phyloP scores from a whole-genome alignment of 106 monocot genomes.

The Phalaenopsis equestris region DNA sequence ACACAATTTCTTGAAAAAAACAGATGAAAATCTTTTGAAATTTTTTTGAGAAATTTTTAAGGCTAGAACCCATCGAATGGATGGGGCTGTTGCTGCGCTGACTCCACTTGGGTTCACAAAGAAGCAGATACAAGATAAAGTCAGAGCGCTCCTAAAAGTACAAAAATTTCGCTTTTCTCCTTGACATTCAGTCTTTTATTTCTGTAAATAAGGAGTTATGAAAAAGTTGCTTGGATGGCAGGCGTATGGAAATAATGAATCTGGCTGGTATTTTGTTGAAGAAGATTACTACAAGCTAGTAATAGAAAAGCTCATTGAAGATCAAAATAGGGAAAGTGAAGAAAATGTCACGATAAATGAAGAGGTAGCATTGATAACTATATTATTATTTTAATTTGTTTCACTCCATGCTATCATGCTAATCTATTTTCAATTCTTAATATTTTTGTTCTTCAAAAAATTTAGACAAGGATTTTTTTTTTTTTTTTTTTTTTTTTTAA shows the following conservation, averaged over 20 bases:
- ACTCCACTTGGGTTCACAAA: background rate
- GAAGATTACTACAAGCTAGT: conserved; percentile 8
- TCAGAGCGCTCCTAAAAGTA: background rate
- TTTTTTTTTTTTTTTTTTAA: background rate
- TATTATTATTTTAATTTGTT: background rate
- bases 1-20: background rate
- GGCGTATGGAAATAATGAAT: conserved; percentile 6
- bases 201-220: background rate
- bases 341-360: background rate
- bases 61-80: background rate
- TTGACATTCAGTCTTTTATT: background rate
- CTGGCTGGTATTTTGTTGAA: conserved; percentile 9
- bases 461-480: too few species aligned
- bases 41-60: background rate
- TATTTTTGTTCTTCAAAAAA: background rate
- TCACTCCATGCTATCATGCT: background rate
- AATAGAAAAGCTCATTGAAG: conserved; percentile 1
- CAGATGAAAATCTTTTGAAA: background rate
- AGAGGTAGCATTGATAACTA: background rate
- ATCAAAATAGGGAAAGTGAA: background rate
- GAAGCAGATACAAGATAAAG: background rate
- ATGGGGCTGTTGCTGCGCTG: conserved; percentile 3
- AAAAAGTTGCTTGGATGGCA: background rate
- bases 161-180: background rate
- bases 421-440: background rate